phyloP scores from a whole-genome alignment of 495 filamentous ascomycete genomes.

The Neurospora sp. region DNA sequence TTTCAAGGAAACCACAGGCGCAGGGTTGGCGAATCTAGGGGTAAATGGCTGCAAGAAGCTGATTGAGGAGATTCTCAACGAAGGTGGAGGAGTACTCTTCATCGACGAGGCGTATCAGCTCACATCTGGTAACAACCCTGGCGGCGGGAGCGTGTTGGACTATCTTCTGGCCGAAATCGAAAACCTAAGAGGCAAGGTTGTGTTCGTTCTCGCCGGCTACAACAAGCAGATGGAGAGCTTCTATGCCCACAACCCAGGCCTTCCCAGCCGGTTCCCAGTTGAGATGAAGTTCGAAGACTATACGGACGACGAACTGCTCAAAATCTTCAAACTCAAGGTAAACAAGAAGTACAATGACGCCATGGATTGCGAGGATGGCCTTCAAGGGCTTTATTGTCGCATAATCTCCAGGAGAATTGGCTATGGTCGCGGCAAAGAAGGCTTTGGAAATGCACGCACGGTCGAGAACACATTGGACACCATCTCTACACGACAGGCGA shows the following conservation, averaged over 20 bases:
- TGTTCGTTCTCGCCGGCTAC: conserved; percentile 73
- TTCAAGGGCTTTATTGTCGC: conserved; percentile 53
- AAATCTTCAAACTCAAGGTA: conserved; percentile 45
- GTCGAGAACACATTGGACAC: conserved; percentile 50
- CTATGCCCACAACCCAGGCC: conserved; percentile 66
- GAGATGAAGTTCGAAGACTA: conserved; percentile 61
- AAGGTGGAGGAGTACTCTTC: conserved; percentile 61
- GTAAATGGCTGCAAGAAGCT: conserved; percentile 45
- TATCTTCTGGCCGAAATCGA: conserved; percentile 69
- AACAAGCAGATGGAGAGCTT: conserved; percentile 70
- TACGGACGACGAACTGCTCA: conserved; percentile 51
- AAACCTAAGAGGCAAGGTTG: conserved; percentile 62
- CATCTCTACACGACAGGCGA: conserved; percentile 49
- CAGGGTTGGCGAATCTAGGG: conserved; percentile 54
- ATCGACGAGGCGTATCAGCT: conserved; percentile 77
- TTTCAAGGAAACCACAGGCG: conserved; percentile 61
- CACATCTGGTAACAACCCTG: conserved; percentile 40
- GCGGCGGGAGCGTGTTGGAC: conserved; percentile 57
- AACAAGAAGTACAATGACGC: conserved; percentile 32
- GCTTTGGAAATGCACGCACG: conserved; percentile 65
- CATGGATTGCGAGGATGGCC: conserved; percentile 53
- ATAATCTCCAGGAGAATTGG: conserved; percentile 55
- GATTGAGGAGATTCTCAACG: conserved; percentile 45
- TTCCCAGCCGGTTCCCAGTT: conserved; percentile 62
- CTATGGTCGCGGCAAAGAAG: conserved; percentile 49